Conservation (phyloP, 305 asterid species). For the Lippia alba region DNA sequence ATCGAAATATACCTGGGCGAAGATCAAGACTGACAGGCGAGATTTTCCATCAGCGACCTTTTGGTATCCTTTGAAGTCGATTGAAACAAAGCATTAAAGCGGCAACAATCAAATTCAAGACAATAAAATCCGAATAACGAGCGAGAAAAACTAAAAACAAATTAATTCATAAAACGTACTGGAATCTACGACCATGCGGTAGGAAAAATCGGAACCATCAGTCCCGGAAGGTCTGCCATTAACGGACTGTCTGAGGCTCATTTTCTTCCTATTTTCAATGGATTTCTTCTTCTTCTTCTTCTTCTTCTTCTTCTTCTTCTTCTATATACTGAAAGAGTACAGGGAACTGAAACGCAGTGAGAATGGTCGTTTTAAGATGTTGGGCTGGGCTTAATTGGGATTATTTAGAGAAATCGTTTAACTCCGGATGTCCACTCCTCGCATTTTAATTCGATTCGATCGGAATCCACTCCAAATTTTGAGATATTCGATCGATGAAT, state of each 20-base stretch:
- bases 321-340: not conserved
- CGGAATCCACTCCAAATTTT: no score
- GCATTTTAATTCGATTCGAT: no score
- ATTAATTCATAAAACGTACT: conserved; percentile 38
- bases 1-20: conserved; percentile 59
- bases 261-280: not conserved
- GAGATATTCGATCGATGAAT: no score
- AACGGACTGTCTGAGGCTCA: conserved; percentile 35
- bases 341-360: not conserved
- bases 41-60: conserved; percentile 76
- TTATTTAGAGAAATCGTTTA: no score
- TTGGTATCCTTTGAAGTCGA: conserved; percentile 51
- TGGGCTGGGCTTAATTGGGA: no score
- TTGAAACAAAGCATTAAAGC: not conserved
- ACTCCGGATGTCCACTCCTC: no score
- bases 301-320: not conserved
- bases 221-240: conserved; percentile 76
- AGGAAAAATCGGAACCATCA: conserved; percentile 78
- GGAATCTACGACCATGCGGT: conserved; percentile 81
- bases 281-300: not conserved
- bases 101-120: not conserved
- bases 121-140: not conserved
- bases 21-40: conserved; percentile 58
- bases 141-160: not conserved
- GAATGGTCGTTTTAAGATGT: not conserved